phyloP scores from a whole-genome alignment of 2,329 filamentous ascomycete genomes.

The Cytospora paraplurivora region DNA sequence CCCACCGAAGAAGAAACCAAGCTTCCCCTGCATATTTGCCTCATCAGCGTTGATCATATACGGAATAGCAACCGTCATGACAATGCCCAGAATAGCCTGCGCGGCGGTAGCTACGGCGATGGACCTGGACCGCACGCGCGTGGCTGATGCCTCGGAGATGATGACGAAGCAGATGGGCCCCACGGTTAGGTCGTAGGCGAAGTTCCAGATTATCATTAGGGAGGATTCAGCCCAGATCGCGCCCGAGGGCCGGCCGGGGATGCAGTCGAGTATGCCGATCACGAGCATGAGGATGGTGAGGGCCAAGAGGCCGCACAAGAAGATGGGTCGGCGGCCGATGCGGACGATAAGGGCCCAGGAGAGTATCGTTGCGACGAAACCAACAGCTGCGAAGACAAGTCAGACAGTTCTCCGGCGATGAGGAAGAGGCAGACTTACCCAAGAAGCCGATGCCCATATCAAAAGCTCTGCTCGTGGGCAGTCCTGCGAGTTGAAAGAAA shows the following conservation, averaged over 20 bases:
- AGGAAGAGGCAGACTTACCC: slow-evolving; percentile 34
- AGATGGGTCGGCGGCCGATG: slow-evolving; percentile 55
- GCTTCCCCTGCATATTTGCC: slow-evolving; percentile 47
- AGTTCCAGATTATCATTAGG: slow-evolving; percentile 54
- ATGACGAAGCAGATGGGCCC: slow-evolving; percentile 55
- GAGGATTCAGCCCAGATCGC: slow-evolving; percentile 51
- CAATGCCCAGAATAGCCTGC: slow-evolving; percentile 44
- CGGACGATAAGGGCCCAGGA: slow-evolving; percentile 54
- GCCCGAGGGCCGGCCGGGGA: slow-evolving; percentile 43
- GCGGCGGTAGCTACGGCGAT: slow-evolving; percentile 48
- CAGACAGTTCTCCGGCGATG: not conserved
- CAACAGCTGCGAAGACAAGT: slow-evolving; percentile 42
- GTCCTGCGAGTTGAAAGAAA: slow-evolving; percentile 59
- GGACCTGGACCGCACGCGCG: slow-evolving; percentile 47
- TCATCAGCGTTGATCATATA: slow-evolving; percentile 49
- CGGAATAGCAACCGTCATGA: slow-evolving; percentile 47
- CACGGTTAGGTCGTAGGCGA: slow-evolving; percentile 54
- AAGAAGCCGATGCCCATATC: slow-evolving; percentile 56
- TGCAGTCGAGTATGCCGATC: slow-evolving; percentile 50
- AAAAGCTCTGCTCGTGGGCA: slow-evolving; percentile 52
- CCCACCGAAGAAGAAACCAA: slow-evolving; percentile 45
- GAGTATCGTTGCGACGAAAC: slow-evolving; percentile 55
- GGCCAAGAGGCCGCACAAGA: slow-evolving; percentile 48
- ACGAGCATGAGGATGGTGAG: slow-evolving; percentile 50
- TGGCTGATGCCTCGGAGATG: slow-evolving; percentile 54